phyloP scores from a whole-genome alignment of 306 rosid species.

The Corylus avellana region DNA sequence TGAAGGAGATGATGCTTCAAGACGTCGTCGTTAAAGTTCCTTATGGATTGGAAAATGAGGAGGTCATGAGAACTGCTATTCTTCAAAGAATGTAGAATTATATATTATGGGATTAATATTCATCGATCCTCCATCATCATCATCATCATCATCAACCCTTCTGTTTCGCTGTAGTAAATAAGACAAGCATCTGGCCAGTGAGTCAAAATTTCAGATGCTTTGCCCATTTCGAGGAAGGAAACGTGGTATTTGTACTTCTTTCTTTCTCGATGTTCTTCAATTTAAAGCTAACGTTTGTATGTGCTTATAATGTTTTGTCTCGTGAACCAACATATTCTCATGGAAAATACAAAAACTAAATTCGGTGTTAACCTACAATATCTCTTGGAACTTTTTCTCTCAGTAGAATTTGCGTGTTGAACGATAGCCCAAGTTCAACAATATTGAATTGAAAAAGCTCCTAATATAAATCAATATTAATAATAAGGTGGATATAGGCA shows the following conservation, averaged over 20 bases:
- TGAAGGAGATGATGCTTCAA: conserved; percentile 63
- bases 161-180: neutral
- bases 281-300: neutral
- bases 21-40: conserved; percentile 60
- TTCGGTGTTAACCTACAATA: too few species aligned
- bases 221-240: neutral
- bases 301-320: neutral
- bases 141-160: neutral
- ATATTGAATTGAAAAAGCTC: too few species aligned
- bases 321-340: too few species aligned
- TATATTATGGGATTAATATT: too few species aligned
- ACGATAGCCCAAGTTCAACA: too few species aligned
- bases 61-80: conserved; percentile 43
- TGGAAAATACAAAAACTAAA: too few species aligned
- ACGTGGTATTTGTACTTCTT: neutral
- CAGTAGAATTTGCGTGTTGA: too few species aligned
- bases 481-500: too few species aligned
- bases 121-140: neutral
- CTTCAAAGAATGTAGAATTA: conserved; percentile 19
- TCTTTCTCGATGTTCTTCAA: neutral
- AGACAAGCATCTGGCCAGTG: neutral
- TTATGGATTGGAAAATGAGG: conserved; percentile 33
- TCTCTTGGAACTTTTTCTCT: too few species aligned
- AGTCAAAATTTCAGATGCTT: neutral
- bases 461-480: too few species aligned